Percentiles rank a stretch among this genome's conserved stretches.
Evolutionary conservation across 2,329 filamentous ascomycete genomes (phyloP).

Genomic region (Ceratocystiopsis sp.): DNA sequence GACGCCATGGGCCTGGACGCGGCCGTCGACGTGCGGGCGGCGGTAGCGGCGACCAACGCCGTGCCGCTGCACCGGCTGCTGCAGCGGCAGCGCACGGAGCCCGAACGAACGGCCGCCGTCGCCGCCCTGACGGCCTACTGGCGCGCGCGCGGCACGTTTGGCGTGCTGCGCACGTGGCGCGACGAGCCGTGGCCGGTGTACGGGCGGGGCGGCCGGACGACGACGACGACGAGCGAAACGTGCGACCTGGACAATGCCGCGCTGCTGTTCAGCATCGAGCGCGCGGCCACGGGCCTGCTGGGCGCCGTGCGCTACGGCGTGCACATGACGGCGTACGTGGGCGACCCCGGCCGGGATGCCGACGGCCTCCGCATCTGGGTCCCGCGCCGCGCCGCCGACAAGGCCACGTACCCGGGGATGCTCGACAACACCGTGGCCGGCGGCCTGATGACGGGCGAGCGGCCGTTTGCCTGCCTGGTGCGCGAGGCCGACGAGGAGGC

Average conservation of each 20-base stretch:
- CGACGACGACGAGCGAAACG: too few relatives aligned
- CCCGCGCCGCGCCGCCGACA: constrained; percentile 54
- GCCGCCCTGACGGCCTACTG: constrained; percentile 46
- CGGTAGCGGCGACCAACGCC: constrained; percentile 27
- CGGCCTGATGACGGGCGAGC: constrained; percentile 66
- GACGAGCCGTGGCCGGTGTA: constrained; percentile 70
- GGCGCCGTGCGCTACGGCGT: constrained; percentile 65
- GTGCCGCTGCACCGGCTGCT: constrained; percentile 49
- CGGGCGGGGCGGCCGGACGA: constrained; percentile 26
- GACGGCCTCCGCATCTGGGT: constrained; percentile 66
- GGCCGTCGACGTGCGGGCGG: constrained; percentile 3
- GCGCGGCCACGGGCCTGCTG: constrained; percentile 56
- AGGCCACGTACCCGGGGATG: constrained; percentile 82
- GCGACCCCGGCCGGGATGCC: constrained; percentile 20
- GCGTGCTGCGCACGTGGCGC: constrained; percentile 62
- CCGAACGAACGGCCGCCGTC: constrained; percentile 41
- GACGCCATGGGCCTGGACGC: constrained; percentile 39
- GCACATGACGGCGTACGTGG: constrained; percentile 61
- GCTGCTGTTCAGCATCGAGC: constrained; percentile 60
- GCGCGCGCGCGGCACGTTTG: constrained; percentile 53
- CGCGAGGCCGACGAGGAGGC: constrained; percentile 86
- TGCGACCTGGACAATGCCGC: too few relatives aligned
- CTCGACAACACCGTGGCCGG: constrained; percentile 86
- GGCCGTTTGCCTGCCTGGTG: constrained; percentile 63
- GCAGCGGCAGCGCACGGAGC: constrained; percentile 33